phyloP scores from a whole-genome alignment of 2,329 filamentous ascomycete species.

The Pseudogymnoascus sp. region DNA sequence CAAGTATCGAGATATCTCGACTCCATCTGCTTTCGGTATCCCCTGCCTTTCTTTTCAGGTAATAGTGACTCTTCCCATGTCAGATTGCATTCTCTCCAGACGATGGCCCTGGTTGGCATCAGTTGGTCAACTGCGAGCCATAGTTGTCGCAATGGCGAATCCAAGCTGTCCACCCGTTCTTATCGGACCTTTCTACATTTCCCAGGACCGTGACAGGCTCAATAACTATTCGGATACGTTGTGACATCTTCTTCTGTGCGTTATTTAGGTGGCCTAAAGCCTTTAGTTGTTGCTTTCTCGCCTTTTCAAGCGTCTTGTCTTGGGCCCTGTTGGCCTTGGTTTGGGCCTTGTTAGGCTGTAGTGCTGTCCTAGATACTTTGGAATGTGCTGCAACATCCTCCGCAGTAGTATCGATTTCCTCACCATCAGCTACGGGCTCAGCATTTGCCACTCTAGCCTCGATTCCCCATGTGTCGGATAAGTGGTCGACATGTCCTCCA shows the following conservation, averaged over 20 bases:
- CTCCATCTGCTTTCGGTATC: not conserved
- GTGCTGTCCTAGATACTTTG: not conserved
- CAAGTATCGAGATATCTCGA: not conserved
- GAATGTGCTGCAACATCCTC: not conserved
- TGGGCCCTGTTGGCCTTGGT: not conserved
- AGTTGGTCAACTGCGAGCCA: not conserved
- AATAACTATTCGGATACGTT: conserved; percentile 17
- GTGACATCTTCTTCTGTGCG: conserved; percentile 14
- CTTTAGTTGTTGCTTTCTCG: not conserved
- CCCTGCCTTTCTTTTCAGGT: not conserved
- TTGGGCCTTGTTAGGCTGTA: not conserved
- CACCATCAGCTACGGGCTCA: not conserved
- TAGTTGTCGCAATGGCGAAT: conserved; percentile 4
- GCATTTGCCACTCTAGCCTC: not conserved
- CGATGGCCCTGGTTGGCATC: not conserved
- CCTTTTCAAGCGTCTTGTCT: not conserved
- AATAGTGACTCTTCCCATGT: not conserved
- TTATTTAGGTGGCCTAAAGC: not conserved
- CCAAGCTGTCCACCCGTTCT: conserved; percentile 20
- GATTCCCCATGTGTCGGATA: conserved; percentile 8
- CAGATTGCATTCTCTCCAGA: not conserved
- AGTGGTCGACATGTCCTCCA: conserved; percentile 10
- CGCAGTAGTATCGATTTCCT: not conserved
- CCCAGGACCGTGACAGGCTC: conserved; percentile 18
- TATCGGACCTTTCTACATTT: conserved; percentile 14